Percentiles rank a stretch among this genome's conserved stretches.
Conservation (phyloP, 306 rosid genomes). For the Sicyos baderoa region DNA sequence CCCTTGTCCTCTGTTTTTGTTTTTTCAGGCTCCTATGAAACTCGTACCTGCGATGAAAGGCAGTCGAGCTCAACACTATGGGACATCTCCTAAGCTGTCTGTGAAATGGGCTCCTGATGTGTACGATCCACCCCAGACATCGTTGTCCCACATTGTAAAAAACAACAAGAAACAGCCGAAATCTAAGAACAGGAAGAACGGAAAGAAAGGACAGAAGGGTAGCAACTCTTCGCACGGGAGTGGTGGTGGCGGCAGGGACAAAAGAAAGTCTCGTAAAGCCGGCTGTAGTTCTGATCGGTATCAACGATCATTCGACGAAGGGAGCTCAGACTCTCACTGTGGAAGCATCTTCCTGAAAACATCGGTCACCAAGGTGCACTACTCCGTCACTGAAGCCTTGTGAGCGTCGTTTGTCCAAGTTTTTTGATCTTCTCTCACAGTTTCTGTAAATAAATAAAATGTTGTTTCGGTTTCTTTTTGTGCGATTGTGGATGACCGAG, state of each 20-base stretch:
- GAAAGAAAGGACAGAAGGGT: slow-evolving; percentile 57
- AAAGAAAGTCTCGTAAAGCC: slow-evolving; percentile 43
- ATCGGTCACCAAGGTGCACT: slow-evolving; percentile 46
- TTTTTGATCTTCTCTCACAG: slow-evolving; percentile 9
- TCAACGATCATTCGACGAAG: slow-evolving; percentile 26
- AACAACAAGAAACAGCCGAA: slow-evolving; percentile 58
- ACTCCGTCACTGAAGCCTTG: slow-evolving; percentile 55
- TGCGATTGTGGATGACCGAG: neutral
- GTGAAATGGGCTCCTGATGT: slow-evolving; percentile 90
- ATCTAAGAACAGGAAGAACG: slow-evolving; percentile 50
- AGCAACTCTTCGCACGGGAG: slow-evolving; percentile 35
- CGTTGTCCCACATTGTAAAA: slow-evolving; percentile 40
- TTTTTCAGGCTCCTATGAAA: slow-evolving; percentile 50
- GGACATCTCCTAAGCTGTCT: slow-evolving; percentile 30
- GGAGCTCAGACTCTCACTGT: slow-evolving; percentile 40
- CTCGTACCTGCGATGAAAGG: slow-evolving; percentile 82
- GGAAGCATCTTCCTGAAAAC: slow-evolving; percentile 47
- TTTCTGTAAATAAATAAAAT: slow-evolving; percentile 33
- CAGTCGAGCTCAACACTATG: slow-evolving; percentile 46
- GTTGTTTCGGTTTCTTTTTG: slow-evolving; percentile 1
- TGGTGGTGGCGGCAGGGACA: slow-evolving; percentile 30
- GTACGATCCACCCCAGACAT: slow-evolving; percentile 67
- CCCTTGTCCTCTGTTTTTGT: neutral
- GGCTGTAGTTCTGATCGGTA: slow-evolving; percentile 33
- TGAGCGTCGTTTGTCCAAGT: slow-evolving; percentile 27